Evolutionary conservation across 2,329 filamentous ascomycete species (phyloP), one percentile per base, ranked within the genome.

Genomic region (Phaeophleospora eucalypticola): DNA sequence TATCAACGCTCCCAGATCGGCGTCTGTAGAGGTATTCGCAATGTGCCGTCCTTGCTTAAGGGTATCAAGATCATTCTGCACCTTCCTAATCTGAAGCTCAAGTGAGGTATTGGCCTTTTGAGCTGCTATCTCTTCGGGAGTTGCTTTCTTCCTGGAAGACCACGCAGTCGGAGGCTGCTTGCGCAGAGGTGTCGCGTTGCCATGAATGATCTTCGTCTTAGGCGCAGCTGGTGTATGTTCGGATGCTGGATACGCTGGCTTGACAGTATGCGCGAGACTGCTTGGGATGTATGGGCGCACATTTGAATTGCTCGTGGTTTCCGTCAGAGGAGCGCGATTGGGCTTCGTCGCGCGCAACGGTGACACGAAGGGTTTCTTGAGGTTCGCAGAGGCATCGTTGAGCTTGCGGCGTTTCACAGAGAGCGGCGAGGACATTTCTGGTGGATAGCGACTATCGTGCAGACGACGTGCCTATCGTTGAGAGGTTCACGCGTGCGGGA

Each of bases 351-450:
- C 75, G 55, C 76, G 78, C 51, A 85, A 76, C 12, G 84, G 85
- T 37, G 85, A 87, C 55, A 83, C 82, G 70, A 89, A 89, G 0
- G 85, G 85, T 61, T 83, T 85, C 52, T 77, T 76, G 39, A 87
- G 76, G 4, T 77, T 77, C n/a, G 72, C 73, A 17, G 75, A 68
- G 33, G 79, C 75, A 36, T 76, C 70, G 48, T 83, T 75, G 52
- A 84, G 69, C 54, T 81, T 79, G 50, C 83, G 81, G 41, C 82
- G 79, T 70, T 87, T 87, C 12, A 56, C 18, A 4, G 53, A 46
- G n/a, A 51, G 32, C 41, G 53, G 53, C 45, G 50, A 53, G 36
- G 53, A 53, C 53, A 56, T 56, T 15, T 20, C 17, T 20, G 34
- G 14, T 35, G 15, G 24, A 29, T 12, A n/a, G n/a, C n/a, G n/a